Conservation (phyloP, 805 yeast genomes). For the Pichia rugopelliculosa region DNA sequence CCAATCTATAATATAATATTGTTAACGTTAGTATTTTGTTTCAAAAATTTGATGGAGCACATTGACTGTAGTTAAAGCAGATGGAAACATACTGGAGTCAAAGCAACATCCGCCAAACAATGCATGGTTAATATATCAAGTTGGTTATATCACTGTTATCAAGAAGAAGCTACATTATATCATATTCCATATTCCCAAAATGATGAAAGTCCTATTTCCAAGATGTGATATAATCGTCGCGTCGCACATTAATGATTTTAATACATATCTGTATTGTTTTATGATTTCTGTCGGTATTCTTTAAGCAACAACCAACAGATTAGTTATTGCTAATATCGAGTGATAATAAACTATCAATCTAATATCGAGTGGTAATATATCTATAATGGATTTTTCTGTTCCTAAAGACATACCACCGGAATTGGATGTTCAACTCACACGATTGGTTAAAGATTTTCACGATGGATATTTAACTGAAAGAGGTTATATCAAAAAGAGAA, state of each 20-base stretch:
- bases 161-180: too few species aligned
- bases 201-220: too few species aligned
- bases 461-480: slow-evolving; percentile 71
- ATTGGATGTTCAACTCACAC: slow-evolving; percentile 32
- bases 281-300: too few species aligned
- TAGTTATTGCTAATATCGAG: too few species aligned
- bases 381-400: slow-evolving; percentile 38
- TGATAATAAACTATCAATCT: not conserved
- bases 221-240: too few species aligned
- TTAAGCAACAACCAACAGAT: too few species aligned
- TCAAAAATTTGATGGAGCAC: not conserved
- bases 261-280: too few species aligned
- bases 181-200: too few species aligned
- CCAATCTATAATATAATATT: slow-evolving; percentile 45
- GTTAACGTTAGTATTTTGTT: not conserved
- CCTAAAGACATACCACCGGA: slow-evolving; percentile 35
- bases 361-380: not conserved
- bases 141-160: too few species aligned
- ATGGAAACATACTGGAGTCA: slow-evolving; percentile 56
- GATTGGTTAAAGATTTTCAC: slow-evolving; percentile 42
- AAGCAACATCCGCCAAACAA: slow-evolving; percentile 79
- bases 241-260: too few species aligned
- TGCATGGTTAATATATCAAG: slow-evolving; percentile 28
- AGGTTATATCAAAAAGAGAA: slow-evolving; percentile 59
- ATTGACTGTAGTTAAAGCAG: too few species aligned